Conservation (phyloP, 2,329 filamentous ascomycete genomes). For the Penicillium sp. region DNA sequence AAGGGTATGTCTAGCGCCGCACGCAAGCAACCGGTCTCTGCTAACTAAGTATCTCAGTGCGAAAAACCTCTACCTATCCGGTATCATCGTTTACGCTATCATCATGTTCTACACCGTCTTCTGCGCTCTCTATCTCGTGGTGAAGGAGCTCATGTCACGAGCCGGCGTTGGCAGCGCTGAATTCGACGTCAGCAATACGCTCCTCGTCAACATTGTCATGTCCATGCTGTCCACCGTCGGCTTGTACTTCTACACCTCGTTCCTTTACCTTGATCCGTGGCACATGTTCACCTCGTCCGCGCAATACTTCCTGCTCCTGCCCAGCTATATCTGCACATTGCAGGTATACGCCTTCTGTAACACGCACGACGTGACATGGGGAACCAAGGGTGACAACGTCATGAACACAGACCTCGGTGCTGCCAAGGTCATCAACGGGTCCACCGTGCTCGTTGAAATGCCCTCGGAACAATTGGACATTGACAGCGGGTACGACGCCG, state of each 20-base stretch:
- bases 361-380: constrained; percentile 98
- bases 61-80: constrained; percentile 82
- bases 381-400: constrained; percentile 97
- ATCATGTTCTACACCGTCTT: constrained; percentile 98
- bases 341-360: constrained; percentile 99
- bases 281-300: constrained; percentile 93
- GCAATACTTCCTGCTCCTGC: constrained; percentile 91
- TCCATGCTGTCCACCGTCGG: constrained; percentile 87
- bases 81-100: constrained; percentile 85
- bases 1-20: constrained; percentile 59
- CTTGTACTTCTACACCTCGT: constrained; percentile 93
- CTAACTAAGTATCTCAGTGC: constrained; percentile 50
- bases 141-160: constrained; percentile 69
- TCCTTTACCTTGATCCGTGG: constrained; percentile 97
- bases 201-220: constrained; percentile 94
- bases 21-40: not conserved
- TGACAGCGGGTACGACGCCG: constrained; percentile 95
- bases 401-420: constrained; percentile 89
- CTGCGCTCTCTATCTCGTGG: constrained; percentile 82
- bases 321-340: constrained; percentile 92
- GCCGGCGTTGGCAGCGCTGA: constrained; percentile 50
- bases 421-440: constrained; percentile 73
- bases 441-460: constrained; percentile 94
- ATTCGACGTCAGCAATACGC: constrained; percentile 70
- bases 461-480: constrained; percentile 97